A percentile compares a stretch with the other conserved stretches of the same genome.
Conservation (phyloP, 2,329 filamentous ascomycete species). For the Penicillium sp. region DNA sequence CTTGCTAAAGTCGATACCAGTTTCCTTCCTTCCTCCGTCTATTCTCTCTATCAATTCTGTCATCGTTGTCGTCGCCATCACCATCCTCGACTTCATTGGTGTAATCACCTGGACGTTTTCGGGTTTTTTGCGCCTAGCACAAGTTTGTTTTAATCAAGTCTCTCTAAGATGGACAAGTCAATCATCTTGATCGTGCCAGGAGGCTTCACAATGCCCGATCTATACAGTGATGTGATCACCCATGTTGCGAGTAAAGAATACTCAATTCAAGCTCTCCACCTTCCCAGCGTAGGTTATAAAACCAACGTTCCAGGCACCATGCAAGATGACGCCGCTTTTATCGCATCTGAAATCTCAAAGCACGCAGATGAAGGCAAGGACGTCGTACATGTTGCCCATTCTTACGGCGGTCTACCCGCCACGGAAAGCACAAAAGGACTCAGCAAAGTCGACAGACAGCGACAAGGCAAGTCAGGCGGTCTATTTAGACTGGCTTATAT, state of each 20-base stretch:
- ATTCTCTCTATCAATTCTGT: no score
- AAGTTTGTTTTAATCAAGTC: no score
- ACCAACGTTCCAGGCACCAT: not conserved
- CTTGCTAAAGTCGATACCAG: no score
- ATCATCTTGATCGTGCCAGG: not conserved
- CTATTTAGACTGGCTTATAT: not conserved
- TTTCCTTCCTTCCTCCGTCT: no score
- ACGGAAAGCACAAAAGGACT: not conserved
- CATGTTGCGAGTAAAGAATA: not conserved
- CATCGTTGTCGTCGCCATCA: no score
- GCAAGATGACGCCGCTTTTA: not conserved
- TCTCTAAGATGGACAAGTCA: not conserved
- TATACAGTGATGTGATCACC: not conserved
- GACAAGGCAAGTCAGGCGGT: not conserved
- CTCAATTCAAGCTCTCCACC: not conserved
- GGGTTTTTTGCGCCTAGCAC: no score
- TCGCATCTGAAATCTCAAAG: not conserved
- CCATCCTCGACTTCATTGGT: no score
- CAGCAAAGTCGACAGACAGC: not conserved
- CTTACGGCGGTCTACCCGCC: not conserved
- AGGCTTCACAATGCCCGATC: not conserved
- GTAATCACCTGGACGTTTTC: no score
- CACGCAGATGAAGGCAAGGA: not conserved
- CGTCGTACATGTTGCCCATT: not conserved
- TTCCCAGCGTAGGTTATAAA: not conserved